Base-by-base conservation (phyloP, 2,329 filamentous ascomycete species). In the Didymella pinodella region DNA sequence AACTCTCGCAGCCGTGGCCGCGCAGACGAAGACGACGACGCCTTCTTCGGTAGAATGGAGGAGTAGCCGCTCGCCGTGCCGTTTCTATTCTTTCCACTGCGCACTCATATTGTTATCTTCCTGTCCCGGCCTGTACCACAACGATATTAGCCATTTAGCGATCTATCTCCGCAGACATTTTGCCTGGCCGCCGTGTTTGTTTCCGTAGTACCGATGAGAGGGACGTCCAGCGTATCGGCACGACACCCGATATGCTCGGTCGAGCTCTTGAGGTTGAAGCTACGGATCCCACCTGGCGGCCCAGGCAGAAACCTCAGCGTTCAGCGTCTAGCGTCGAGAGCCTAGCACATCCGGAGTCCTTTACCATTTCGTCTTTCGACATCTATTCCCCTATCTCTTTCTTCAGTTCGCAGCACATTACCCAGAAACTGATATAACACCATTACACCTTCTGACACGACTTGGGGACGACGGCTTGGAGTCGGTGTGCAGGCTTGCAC, bases 1-100 rank as follows among this genome's bases (percentile, higher is more conserved):
- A 68, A 75, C 54, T 72, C 73, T 46, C 72, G 70, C 62, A 73
- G 73, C 59, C 84, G 86, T 54, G 85, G 86, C 49, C 74, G 90
- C 62, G 90, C 88, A 76, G 91, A 96, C 69, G 93, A 97, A 69
- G 93, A 96, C 63, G 94, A 98, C 66, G 93, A 97, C 66, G 93
- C 93, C 73, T 90, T 98, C 70, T 99, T 99, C 82, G 93, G 93
- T 57, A 87, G 88, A 67, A 98, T 98, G 94, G 95, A 99, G 79
- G 92, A 96, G 63, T 78, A 70, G 58, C 14, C 22, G 26, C 20
- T 43, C 16, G 47, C 18, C 22, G 36, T 20, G 14, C n/a, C 22
- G 22, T 54, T 18, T 7, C 32, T 16, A 8, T 26, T n/a, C 25
- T 32, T 29, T 51, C 38, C 28, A 52, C 48, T 22, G 54, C 46